A percentile compares a stretch with the other conserved stretches of the same genome.
Conservation (phyloP, 352 stramenopile genomes). For the Pelagophyceae sp. region DNA sequence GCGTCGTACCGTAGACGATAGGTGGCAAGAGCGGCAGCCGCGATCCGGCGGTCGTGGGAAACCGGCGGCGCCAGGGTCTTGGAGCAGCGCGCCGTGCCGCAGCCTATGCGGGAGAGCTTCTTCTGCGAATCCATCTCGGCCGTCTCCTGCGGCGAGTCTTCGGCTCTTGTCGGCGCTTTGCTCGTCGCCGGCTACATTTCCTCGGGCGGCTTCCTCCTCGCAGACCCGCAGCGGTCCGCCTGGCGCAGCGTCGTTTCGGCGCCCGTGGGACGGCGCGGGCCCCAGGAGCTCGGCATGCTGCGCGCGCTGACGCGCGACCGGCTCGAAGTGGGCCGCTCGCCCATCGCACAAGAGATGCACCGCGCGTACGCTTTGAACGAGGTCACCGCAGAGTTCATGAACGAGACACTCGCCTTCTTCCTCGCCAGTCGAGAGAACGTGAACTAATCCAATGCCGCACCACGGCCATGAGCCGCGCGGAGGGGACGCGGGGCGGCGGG, state of each 20-base stretch:
- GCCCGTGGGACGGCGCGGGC: not conserved
- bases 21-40: not conserved
- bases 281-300: slow-evolving; percentile 2
- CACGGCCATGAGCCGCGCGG: too few relatives aligned
- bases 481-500: too few relatives aligned
- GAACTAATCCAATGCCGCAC: too few relatives aligned
- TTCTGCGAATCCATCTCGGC: not conserved
- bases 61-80: not conserved
- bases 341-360: not conserved
- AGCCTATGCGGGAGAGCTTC: not conserved
- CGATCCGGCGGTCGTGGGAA: not conserved
- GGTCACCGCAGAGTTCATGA: not conserved
- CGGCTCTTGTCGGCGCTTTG: not conserved
- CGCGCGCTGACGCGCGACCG: not conserved
- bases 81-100: not conserved
- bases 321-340: not conserved
- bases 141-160: not conserved
- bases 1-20: too few relatives aligned
- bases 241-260: slow-evolving; percentile 4
- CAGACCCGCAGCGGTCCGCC: slow-evolving; percentile 9
- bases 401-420: slow-evolving; percentile 1
- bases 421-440: too few relatives aligned
- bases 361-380: not conserved
- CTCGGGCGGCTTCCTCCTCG: not conserved
- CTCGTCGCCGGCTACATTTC: not conserved